Evolutionary conservation across 805 yeast genomes (phyloP).

Genomic region (Yamadazyma sp.): DNA sequence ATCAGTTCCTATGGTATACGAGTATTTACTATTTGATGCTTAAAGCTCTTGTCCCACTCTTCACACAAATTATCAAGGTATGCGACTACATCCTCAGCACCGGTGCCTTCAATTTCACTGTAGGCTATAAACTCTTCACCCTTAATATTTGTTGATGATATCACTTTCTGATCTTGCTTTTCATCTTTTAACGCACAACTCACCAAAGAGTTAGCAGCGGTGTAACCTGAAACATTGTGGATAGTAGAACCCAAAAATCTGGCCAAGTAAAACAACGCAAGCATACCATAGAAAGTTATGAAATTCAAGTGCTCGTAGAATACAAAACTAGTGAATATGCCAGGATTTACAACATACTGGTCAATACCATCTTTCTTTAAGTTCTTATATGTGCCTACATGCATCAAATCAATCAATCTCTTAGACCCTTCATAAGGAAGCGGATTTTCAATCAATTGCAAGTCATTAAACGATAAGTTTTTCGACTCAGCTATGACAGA

Average conservation of each 20-base stretch:
- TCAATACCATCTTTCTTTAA: slow-evolving; percentile 54
- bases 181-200: slow-evolving; percentile 49
- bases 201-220: slow-evolving; percentile 85
- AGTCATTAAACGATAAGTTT: slow-evolving; percentile 69
- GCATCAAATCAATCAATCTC: slow-evolving; percentile 79
- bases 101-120: slow-evolving; percentile 59
- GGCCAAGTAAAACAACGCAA: slow-evolving; percentile 77
- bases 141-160: slow-evolving; percentile 65
- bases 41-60: slow-evolving; percentile 76
- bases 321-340: slow-evolving; percentile 83
- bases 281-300: slow-evolving; percentile 83
- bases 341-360: slow-evolving; percentile 88
- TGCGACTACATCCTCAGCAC: slow-evolving; percentile 62
- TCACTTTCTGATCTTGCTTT: slow-evolving; percentile 54
- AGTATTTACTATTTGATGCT: slow-evolving; percentile 67
- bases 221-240: slow-evolving; percentile 87
- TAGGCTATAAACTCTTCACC: slow-evolving; percentile 66
- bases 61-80: slow-evolving; percentile 56
- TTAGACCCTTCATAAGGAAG: slow-evolving; percentile 92
- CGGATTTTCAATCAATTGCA: slow-evolving; percentile 62
- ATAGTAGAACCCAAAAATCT: slow-evolving; percentile 80
- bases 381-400: slow-evolving; percentile 61
- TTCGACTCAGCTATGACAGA: slow-evolving; percentile 79
- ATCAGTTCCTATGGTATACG: slow-evolving; percentile 23
- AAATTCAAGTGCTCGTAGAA: slow-evolving; percentile 74